Evolutionary conservation across 805 yeast genomes (phyloP).

Genomic region (Helenozyma baotianmanensis): DNA sequence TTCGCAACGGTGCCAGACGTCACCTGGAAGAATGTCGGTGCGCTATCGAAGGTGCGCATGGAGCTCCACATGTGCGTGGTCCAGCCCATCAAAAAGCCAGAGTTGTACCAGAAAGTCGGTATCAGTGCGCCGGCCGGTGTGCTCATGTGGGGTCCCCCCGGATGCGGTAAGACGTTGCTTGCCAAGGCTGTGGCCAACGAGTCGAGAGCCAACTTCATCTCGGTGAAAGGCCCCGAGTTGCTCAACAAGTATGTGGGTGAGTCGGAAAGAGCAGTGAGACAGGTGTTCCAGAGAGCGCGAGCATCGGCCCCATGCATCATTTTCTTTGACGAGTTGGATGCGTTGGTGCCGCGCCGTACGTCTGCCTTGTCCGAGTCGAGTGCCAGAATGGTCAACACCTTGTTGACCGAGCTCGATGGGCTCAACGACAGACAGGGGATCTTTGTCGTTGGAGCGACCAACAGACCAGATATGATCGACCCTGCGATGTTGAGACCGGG

Average conservation of each 20-base stretch:
- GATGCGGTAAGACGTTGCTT: slow-evolving; percentile 93
- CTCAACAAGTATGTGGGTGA: slow-evolving; percentile 96
- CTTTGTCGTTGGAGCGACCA: slow-evolving; percentile 94
- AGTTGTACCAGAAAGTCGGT: slow-evolving; percentile 83
- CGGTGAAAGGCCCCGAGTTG: slow-evolving; percentile 93
- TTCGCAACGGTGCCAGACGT: slow-evolving; percentile 98
- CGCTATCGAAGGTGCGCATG: slow-evolving; percentile 70
- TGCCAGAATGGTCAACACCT: slow-evolving; percentile 89
- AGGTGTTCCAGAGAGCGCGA: slow-evolving; percentile 87
- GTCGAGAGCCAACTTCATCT: slow-evolving; percentile 91
- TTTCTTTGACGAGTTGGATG: slow-evolving; percentile 94
- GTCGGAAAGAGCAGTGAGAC: slow-evolving; percentile 89
- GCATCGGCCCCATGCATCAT: slow-evolving; percentile 92
- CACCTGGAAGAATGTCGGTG: slow-evolving; percentile 94
- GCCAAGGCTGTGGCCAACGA: slow-evolving; percentile 99
- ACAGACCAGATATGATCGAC: slow-evolving; percentile 97
- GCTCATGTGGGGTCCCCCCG: slow-evolving; percentile 98
- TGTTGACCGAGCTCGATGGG: slow-evolving; percentile 93
- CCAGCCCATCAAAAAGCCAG: slow-evolving; percentile 92
- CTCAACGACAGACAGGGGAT: slow-evolving; percentile 88
- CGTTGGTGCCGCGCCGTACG: slow-evolving; percentile 92
- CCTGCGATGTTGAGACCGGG: slow-evolving; percentile 98
- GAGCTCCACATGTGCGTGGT: slow-evolving; percentile 97
- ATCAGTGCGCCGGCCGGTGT: slow-evolving; percentile 97
- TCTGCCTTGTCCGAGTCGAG: slow-evolving; percentile 83